phyloP scores from a whole-genome alignment of 805 yeast species.

The Candida qinlingensis region DNA sequence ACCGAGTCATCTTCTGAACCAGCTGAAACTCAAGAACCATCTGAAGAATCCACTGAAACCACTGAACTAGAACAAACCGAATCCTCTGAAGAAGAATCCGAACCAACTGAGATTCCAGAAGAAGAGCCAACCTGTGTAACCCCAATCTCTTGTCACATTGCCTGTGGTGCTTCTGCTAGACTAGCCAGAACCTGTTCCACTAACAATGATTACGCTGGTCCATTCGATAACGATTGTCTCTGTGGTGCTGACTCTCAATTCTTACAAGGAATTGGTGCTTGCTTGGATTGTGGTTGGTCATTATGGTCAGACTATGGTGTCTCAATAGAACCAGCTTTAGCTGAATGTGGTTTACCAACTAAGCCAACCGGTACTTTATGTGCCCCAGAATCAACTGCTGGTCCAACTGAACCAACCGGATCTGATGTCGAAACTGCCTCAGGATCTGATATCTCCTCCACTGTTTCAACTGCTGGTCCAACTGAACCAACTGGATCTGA shows the following conservation, averaged over 20 bases:
- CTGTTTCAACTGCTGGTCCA: neutral
- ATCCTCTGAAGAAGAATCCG: no score
- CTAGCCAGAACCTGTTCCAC: no score
- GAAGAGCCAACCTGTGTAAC: no score
- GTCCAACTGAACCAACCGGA: neutral
- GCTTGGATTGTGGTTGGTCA: slow-evolving; percentile 36
- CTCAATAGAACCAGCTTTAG: slow-evolving; percentile 25
- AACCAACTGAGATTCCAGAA: no score
- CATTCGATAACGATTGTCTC: slow-evolving; percentile 20
- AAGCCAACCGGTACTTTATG: slow-evolving; percentile 23
- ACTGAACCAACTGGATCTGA: slow-evolving; percentile 4
- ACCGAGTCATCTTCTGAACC: no score
- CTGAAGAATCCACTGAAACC: slow-evolving; percentile 12
- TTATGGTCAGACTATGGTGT: slow-evolving; percentile 29
- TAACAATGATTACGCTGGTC: no score
- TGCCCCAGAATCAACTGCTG: slow-evolving; percentile 16
- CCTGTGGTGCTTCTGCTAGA: no score
- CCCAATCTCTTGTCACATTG: no score
- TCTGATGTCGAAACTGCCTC: neutral
- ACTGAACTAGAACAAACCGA: no score
- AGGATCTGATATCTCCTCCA: neutral
- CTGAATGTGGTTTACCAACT: slow-evolving; percentile 23
- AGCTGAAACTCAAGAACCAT: slow-evolving; percentile 6
- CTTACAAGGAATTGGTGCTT: slow-evolving; percentile 17
- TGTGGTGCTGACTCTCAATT: slow-evolving; percentile 20